These are phyloP conservation scores for Cicer cuneatum DNA, from an alignment of 306 rosid genomes.

Conservation along the genomic window DNA sequence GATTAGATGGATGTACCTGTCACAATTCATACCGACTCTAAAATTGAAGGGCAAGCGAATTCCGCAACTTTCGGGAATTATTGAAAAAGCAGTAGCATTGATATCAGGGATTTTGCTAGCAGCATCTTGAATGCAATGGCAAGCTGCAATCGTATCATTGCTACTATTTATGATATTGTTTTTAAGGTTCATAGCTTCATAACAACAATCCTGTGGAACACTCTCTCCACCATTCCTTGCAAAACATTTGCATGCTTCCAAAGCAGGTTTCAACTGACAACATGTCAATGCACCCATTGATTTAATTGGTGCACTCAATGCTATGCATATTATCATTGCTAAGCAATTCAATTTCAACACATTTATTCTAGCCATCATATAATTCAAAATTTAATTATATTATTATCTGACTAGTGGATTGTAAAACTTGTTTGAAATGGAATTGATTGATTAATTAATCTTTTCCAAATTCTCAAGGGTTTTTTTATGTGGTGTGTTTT, in stretches of 20 bases:
- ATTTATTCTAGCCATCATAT: constrained; percentile 35
- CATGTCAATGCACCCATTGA: constrained; percentile 40
- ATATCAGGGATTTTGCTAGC: not conserved
- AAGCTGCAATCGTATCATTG: constrained; percentile 31
- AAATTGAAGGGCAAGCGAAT: constrained; percentile 52
- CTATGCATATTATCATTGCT: constrained; percentile 32
- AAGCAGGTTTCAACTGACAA: not conserved
- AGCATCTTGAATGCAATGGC: constrained; percentile 50
- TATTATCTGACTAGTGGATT: not conserved
- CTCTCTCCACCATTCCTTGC: constrained; percentile 8
- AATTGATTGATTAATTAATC: not conserved
- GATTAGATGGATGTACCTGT: constrained; percentile 9
- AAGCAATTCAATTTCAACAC: constrained; percentile 2
- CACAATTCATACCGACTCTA: constrained; percentile 50
- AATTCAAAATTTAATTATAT: not conserved
- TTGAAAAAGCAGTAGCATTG: constrained; percentile 13
- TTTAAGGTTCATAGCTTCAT: not conserved
- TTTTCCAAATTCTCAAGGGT: not conserved
- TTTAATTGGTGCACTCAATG: not conserved
- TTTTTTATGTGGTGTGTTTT: not conserved
- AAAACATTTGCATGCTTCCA: constrained; percentile 31
- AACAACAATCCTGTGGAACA: constrained; percentile 43
- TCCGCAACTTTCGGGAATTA: constrained; percentile 49
- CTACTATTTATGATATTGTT: not conserved
- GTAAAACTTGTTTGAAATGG: not conserved